Conservation (phyloP, 2,329 filamentous ascomycete species). For the Fusarium verticillioides region DNA sequence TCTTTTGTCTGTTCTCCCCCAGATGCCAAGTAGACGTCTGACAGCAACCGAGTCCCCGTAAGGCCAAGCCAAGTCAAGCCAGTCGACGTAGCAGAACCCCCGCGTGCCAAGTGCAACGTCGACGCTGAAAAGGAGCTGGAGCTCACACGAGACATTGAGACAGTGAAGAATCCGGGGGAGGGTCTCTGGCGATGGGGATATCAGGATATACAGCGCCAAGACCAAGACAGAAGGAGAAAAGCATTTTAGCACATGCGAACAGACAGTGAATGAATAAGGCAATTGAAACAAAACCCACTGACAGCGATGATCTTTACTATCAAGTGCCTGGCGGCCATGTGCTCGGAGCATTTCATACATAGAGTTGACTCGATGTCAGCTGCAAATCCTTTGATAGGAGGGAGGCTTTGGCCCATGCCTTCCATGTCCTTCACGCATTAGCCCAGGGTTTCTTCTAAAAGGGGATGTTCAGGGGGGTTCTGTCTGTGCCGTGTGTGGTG, state of each 20-base stretch:
- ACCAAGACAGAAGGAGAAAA: conserved; percentile 8
- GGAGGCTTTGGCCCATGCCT: background rate
- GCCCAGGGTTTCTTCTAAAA: background rate
- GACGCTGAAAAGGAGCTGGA: background rate
- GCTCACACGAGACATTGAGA: background rate
- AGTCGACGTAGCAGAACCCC: conserved; percentile 9
- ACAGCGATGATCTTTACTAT: conserved; percentile 18
- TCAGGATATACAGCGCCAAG: conserved; percentile 16
- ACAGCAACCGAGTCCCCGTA: background rate
- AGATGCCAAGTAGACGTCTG: conserved; percentile 25
- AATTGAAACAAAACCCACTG: conserved; percentile 12
- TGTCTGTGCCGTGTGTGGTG: background rate
- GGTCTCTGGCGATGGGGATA: conserved; percentile 15
- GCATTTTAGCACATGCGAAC: background rate
- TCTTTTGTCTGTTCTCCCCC: background rate
- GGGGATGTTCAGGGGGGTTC: conserved; percentile 8
- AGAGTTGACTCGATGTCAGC: background rate
- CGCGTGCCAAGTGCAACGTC: conserved; percentile 29
- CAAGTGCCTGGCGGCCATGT: conserved; percentile 3
- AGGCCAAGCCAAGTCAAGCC: conserved; percentile 1
- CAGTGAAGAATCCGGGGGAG: conserved; percentile 20
- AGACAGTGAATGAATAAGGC: background rate
- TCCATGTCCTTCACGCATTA: background rate
- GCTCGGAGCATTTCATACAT: conserved; percentile 15
- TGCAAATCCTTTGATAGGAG: conserved; percentile 2